Evolutionary conservation across 139 green algal genomes (phyloP).

Genomic region (Astrephomene gubernaculifera): DNA sequence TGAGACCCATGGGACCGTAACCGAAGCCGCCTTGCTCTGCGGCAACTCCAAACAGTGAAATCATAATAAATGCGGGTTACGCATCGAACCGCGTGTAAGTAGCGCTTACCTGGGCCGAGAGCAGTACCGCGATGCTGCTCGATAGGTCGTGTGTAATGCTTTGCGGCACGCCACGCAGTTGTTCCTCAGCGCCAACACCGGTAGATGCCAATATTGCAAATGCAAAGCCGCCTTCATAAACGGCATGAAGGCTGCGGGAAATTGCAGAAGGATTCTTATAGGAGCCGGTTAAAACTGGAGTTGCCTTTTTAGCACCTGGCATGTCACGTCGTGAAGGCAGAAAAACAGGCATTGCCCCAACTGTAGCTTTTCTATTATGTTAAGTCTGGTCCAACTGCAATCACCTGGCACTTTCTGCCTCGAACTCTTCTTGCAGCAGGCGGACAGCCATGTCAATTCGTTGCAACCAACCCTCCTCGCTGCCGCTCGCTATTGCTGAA

Average conservation of each 20-base stretch:
- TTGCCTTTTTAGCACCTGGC: too few relatives aligned
- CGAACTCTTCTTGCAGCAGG: not conserved
- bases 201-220: not conserved
- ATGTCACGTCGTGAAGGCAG: too few relatives aligned
- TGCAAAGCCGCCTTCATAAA: slow-evolving; percentile 2
- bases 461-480: slow-evolving; percentile 17
- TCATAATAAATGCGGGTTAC: too few relatives aligned
- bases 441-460: not conserved
- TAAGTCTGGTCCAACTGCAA: not conserved
- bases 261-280: not conserved
- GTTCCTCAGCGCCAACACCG: slow-evolving; percentile 3
- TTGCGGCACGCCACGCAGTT: not conserved
- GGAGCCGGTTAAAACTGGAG: too few relatives aligned
- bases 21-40: too few relatives aligned
- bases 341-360: not conserved
- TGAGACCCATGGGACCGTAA: too few relatives aligned
- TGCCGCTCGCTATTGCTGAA: not conserved
- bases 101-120: not conserved
- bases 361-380: not conserved
- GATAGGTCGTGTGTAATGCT: not conserved
- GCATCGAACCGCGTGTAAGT: too few relatives aligned
- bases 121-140: not conserved
- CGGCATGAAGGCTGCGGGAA: not conserved
- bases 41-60: too few relatives aligned
- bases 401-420: slow-evolving; percentile 15